These are phyloP conservation scores for Phlegmacium glaucopus DNA, from an alignment of 768 basidiomycete species.

Conservation along the genomic window DNA sequence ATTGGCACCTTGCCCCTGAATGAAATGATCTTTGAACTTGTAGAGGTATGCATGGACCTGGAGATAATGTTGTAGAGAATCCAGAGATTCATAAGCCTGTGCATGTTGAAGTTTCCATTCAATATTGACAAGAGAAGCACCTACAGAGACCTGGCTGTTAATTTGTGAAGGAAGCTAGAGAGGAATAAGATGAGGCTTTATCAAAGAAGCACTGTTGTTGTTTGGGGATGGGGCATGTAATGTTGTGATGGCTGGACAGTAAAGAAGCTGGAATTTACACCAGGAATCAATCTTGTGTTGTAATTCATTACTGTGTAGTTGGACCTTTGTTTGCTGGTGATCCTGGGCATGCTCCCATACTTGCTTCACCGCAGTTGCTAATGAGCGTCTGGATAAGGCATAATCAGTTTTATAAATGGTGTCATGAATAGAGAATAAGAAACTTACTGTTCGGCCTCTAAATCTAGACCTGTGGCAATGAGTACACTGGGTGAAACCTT, in stretches of 20 bases:
- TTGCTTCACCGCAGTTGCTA: not conserved
- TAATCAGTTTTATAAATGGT: not conserved
- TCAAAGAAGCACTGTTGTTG: too few species aligned
- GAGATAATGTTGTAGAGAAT: slow-evolving; percentile 15
- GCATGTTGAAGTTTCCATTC: slow-evolving; percentile 20
- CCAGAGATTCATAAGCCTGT: slow-evolving; percentile 23
- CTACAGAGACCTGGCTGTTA: not conserved
- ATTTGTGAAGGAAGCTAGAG: slow-evolving; percentile 24
- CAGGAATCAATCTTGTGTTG: slow-evolving; percentile 15
- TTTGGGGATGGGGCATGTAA: not conserved
- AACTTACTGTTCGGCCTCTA: slow-evolving; percentile 19
- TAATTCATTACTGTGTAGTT: slow-evolving; percentile 11
- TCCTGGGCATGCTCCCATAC: slow-evolving; percentile 14
- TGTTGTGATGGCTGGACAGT: slow-evolving; percentile 6
- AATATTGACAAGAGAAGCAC: slow-evolving; percentile 3
- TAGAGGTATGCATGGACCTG: slow-evolving; percentile 18
- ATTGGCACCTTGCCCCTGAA: slow-evolving; percentile 20
- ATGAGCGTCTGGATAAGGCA: slow-evolving; percentile 1
- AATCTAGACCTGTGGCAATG: slow-evolving; percentile 12
- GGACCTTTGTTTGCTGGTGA: slow-evolving; percentile 7
- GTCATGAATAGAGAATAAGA: not conserved
- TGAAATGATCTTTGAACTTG: slow-evolving; percentile 16
- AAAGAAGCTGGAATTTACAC: slow-evolving; percentile 7
- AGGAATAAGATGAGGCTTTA: slow-evolving; percentile 4
- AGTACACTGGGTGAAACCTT: slow-evolving; percentile 10